phyloP scores from a whole-genome alignment of 2,329 filamentous ascomycete species.

The Aspergillus nomiae region DNA sequence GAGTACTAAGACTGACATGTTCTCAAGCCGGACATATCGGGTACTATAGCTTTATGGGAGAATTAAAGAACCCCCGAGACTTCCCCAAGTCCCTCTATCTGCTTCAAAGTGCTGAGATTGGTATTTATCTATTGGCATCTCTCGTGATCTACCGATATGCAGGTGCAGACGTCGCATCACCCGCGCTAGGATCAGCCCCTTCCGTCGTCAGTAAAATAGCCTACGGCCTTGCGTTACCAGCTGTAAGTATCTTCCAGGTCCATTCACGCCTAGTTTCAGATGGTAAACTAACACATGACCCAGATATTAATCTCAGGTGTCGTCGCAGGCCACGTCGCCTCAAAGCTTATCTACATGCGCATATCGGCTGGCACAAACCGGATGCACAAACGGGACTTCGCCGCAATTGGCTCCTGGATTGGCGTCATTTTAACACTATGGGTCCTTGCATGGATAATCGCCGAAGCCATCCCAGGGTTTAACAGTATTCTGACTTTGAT shows the following conservation, averaged over 20 bases:
- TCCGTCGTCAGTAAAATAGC: conserved; percentile 61
- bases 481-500: conserved; percentile 66
- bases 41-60: conserved; percentile 67
- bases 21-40: conserved; percentile 59
- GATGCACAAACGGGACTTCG: conserved; percentile 51
- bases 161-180: conserved; percentile 62
- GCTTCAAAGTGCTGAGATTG: conserved; percentile 60
- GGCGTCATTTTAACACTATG: conserved; percentile 58
- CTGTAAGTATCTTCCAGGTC: conserved; percentile 29
- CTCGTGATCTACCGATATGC: conserved; percentile 69
- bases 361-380: conserved; percentile 61
- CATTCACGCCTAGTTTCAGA: too few species aligned
- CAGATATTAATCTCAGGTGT: conserved; percentile 68
- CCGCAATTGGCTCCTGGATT: conserved; percentile 60
- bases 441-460: conserved; percentile 66
- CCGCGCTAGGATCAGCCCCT: conserved; percentile 66
- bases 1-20: background rate
- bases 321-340: conserved; percentile 67
- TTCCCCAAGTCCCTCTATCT: conserved; percentile 65
- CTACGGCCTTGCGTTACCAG: conserved; percentile 68
- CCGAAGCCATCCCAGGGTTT: conserved; percentile 70
- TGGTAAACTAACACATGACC: background rate
- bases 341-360: conserved; percentile 66
- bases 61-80: conserved; percentile 62
- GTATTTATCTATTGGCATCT: conserved; percentile 67